Conservation (phyloP, 352 stramenopile genomes). For the Pythium coloratum region DNA sequence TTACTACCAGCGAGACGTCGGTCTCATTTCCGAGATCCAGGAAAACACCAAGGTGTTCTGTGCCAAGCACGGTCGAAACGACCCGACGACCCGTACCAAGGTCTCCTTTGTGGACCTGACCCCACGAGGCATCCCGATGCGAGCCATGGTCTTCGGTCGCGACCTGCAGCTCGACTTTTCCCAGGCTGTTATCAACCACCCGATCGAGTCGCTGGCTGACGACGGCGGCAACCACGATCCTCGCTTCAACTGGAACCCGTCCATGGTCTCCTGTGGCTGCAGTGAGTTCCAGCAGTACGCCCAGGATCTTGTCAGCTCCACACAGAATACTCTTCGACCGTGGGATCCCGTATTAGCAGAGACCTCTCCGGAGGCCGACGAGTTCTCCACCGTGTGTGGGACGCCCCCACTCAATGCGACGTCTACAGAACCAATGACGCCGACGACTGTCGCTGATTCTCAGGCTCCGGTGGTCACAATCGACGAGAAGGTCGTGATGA, state of each 20-base stretch:
- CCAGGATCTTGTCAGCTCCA: background rate
- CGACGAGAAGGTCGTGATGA: conserved; percentile 28
- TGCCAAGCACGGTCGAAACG: background rate
- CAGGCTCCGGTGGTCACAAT: conserved; percentile 2
- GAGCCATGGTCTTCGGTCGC: conserved; percentile 39
- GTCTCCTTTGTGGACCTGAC: conserved; percentile 15
- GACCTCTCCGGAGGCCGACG: background rate
- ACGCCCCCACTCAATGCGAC: background rate
- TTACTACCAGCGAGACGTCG: conserved; percentile 15
- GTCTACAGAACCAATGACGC: background rate
- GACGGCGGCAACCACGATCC: conserved; percentile 41
- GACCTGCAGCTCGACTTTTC: conserved; percentile 48
- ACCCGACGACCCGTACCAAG: conserved; percentile 1
- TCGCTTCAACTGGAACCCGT: conserved; percentile 26
- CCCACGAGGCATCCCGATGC: conserved; percentile 17
- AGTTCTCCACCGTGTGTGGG: conserved; percentile 11
- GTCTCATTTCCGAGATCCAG: conserved; percentile 7
- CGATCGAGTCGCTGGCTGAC: conserved; percentile 32
- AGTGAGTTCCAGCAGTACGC: conserved; percentile 15
- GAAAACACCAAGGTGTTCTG: background rate
- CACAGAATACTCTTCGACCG: background rate
- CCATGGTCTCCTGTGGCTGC: conserved; percentile 25
- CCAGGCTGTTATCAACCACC: conserved; percentile 23
- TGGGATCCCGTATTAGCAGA: conserved; percentile 10
- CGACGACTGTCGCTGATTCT: no score